These are phyloP conservation scores for Beauveria sp. DNA, from an alignment of 2,329 filamentous ascomycete species.

Conservation along the genomic window DNA sequence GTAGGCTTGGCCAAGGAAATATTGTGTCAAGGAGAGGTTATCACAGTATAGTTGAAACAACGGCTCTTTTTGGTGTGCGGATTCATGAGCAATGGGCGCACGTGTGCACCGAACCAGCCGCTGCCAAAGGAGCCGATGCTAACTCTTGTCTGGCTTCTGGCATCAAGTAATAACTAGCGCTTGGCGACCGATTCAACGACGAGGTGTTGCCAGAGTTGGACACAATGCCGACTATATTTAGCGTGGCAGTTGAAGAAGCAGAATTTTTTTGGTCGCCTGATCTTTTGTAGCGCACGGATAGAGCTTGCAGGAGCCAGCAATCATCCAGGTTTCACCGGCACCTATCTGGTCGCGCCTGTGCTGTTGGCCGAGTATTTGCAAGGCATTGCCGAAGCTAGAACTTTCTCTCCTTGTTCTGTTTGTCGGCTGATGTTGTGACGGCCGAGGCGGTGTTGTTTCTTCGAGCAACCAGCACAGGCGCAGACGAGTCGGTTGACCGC, in stretches of 20 bases:
- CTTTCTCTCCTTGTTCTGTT: not conserved
- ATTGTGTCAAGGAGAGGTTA: not conserved
- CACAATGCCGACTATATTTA: not conserved
- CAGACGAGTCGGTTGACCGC: not conserved
- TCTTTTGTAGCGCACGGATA: not conserved
- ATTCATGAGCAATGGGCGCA: not conserved
- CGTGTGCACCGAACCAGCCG: not conserved
- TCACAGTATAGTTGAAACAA: not conserved
- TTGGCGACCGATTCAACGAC: not conserved
- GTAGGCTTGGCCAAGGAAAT: too few relatives aligned
- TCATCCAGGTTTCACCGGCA: not conserved
- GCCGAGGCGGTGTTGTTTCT: not conserved
- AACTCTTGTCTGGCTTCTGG: not conserved
- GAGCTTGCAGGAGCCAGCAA: not conserved
- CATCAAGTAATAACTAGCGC: not conserved
- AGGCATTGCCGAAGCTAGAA: not conserved
- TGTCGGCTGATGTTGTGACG: not conserved
- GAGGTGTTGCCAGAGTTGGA: not conserved
- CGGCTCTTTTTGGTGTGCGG: not conserved
- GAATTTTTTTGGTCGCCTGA: not conserved
- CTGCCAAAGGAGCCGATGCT: not conserved
- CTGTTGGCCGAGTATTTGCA: not conserved
- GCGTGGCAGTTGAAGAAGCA: not conserved
- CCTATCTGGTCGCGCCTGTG: not conserved
- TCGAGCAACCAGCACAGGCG: not conserved